Base-by-base conservation (phyloP, 169 alveolate genomes). In the Plasmodium gallinaceum region DNA sequence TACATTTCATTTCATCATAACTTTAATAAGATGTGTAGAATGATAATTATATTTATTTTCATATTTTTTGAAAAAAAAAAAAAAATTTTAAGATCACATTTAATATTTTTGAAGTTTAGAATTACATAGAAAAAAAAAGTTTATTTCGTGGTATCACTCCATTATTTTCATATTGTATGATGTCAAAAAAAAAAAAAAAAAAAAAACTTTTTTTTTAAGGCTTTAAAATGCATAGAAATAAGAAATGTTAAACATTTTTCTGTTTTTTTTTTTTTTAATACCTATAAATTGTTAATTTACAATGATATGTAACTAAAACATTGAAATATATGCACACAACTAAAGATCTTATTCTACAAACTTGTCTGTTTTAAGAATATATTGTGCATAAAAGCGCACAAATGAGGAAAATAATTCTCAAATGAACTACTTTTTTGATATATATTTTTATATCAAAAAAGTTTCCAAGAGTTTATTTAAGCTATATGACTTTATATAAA, bases 341-440 rank as follows among this genome's bases (percentile, higher is more conserved):
- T n/a, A n/a, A 26, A 18, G 16, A 43, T 22, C 7, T 39, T 58
- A 64, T 65, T 18, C 71, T 32, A 26, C 7, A 57, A 57, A 10
- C 14, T 76, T 48, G 20, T 57, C 65, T 20, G 42, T 12, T 22
- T 62, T 64, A 26, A 8, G 51, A 26, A n/a, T 39, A 37, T 45
- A 48, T 14, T 48, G 76, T 76, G 78, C 89, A 76, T 76, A 22
- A 39, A 58, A 76, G 89, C 69, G 89, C 89, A 70, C 62, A 70
- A 58, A 32, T 8, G 48, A 32, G 1, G 6, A 2, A 32, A 32
- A 32, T 32, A 32, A 20, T 65, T 32, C 39, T 32, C 39, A 32
- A 32, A 4, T 32, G 4, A 32, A 32, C 39, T 32, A 2, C 39
- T 32, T 32, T 32, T 32, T 32, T 32, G 39, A 32, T 32, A 32